phyloP scores from a whole-genome alignment of 176 grass and related monocot species.

The Urochloa ruziziensis region DNA sequence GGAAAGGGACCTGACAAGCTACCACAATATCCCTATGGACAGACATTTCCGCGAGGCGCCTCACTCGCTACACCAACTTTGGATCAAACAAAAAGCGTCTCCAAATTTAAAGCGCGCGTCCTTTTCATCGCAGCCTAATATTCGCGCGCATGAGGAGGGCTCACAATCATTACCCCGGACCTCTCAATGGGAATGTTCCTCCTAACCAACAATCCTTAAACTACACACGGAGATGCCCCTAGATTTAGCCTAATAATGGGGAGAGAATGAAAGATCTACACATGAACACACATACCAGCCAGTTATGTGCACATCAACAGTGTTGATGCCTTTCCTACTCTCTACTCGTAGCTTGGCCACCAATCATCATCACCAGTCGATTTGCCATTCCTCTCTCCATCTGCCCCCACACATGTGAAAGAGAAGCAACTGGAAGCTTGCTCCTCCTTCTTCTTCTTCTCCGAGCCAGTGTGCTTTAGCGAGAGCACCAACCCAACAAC shows the following conservation, averaged over 20 bases:
- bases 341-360: not conserved
- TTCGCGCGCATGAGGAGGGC: constrained; percentile 32
- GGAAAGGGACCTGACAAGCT: too few species aligned
- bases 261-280: not conserved
- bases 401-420: not conserved
- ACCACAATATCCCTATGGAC: not conserved
- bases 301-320: constrained; percentile 1
- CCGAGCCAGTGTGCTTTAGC: not conserved
- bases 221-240: not conserved
- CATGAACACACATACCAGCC: not conserved
- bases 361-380: constrained; percentile 12
- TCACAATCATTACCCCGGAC: constrained; percentile 13
- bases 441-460: too few species aligned
- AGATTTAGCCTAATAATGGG: not conserved
- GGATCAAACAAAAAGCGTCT: not conserved
- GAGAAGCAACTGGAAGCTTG: not conserved
- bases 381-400: not conserved
- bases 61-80: not conserved
- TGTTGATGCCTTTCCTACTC: not conserved
- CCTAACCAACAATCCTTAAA: constrained; percentile 3
- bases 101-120: not conserved
- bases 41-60: not conserved
- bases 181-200: constrained; percentile 11
- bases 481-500: constrained; percentile 26
- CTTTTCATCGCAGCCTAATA: constrained; percentile 36